Base-by-base conservation (phyloP, 176 grass and related monocot species). In the Avena sativa region DNA sequence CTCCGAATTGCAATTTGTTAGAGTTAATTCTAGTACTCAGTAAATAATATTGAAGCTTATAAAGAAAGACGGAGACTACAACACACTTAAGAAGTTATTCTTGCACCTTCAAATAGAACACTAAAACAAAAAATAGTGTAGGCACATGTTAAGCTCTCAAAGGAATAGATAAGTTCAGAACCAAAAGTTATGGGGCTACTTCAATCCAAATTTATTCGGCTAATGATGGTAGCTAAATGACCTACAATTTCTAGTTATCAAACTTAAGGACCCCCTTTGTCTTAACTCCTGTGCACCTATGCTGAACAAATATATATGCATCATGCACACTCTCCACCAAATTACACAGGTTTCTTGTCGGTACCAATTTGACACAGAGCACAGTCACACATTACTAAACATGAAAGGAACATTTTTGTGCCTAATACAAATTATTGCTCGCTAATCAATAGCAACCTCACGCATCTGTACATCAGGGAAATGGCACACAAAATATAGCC, bases 1-100 rank as follows among this genome's bases (percentile, higher is more conserved):
- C 95, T 19, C 86, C 88, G 23, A 95, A 95, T 91, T 98, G 88
- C 89, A 92, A 90, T 86, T 87, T 25, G 67, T 75, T 44, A 75
- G 55, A 59, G 38, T 16, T 12, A 14, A 89, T 67, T 74, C 47
- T 49, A 36, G 17, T 14, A 81, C 32, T 2, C 0, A 12, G 38
- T 46, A 46, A 61, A 40, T 76, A 1, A 73, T 0, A 52, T 47
- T 73, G 30, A 75, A 84, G 6, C 1, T 12, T 46, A 4, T 40
- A 78, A 64, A 80, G 32, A 23, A 14, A 81, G 12, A 81, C 73
- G 55, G 20, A 59, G 52, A 16, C 50, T 53, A 74, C 72, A 58
- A 9, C 30, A 70, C 8, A 85, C 73, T 64, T 40, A 12, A 73
- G 32, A 83, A 70, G 62, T 72, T 80, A 20, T 17, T 34, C 30